Conservation (phyloP, 345 rosid genomes). For the Eutrema heterophyllum region DNA sequence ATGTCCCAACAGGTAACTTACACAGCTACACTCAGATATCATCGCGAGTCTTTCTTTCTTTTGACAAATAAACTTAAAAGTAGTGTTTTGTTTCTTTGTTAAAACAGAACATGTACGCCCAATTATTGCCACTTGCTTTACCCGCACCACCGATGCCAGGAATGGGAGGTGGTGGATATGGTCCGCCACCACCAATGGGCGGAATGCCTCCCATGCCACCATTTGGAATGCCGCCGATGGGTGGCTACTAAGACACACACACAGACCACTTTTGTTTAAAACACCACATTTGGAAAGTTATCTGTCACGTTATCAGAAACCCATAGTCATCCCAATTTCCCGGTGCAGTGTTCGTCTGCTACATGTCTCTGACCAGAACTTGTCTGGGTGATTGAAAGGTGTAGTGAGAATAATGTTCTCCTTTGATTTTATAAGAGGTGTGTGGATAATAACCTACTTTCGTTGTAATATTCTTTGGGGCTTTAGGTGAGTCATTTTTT, state of each 20-base stretch:
- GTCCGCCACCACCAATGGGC: slow-evolving; percentile 43
- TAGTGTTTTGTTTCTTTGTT: background rate
- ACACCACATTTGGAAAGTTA: background rate
- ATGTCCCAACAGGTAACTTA: slow-evolving; percentile 75
- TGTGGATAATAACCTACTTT: slow-evolving; percentile 22
- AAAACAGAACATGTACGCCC: slow-evolving; percentile 92
- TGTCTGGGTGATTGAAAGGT: background rate
- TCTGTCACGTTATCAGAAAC: background rate
- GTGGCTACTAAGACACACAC: slow-evolving; percentile 38
- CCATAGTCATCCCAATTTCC: background rate
- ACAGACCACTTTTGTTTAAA: background rate
- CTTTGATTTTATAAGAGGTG: background rate
- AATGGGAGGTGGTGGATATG: slow-evolving; percentile 48
- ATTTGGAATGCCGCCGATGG: slow-evolving; percentile 71
- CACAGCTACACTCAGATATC: background rate
- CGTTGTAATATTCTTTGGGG: slow-evolving; percentile 14
- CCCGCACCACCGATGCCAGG: slow-evolving; percentile 96
- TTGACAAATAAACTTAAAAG: background rate
- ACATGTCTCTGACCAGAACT: background rate
- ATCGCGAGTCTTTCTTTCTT: background rate
- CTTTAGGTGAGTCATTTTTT: background rate
- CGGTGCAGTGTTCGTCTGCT: slow-evolving; percentile 2
- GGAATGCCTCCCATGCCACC: slow-evolving; percentile 65
- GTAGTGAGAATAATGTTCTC: background rate
- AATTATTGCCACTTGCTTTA: slow-evolving; percentile 75